Evolutionary conservation across 2,329 filamentous ascomycete genomes (phyloP).

Genomic region (Clarireedia sp.): DNA sequence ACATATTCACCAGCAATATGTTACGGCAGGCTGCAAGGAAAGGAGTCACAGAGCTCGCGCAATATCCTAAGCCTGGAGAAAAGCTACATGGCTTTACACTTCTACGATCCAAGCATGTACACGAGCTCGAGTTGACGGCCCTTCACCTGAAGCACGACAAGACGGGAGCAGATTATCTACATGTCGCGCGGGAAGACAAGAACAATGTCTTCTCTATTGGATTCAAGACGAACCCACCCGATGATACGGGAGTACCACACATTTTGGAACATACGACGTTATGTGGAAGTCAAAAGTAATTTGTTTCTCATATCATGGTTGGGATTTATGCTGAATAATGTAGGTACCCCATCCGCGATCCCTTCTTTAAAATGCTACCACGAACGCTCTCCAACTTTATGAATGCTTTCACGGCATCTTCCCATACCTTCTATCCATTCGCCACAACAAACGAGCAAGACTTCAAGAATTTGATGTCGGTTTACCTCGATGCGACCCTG

Average conservation of each 20-base stretch:
- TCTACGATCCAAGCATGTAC: constrained; percentile 80
- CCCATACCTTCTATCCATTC: constrained; percentile 97
- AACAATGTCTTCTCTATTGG: constrained; percentile 99
- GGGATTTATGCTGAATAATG: constrained; percentile 26
- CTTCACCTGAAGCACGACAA: constrained; percentile 87
- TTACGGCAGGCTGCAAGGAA: constrained; percentile 39
- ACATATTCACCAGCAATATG: constrained; percentile 32
- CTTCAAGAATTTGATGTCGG: constrained; percentile 90
- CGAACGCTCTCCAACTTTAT: constrained; percentile 98
- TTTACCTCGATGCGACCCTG: constrained; percentile 91
- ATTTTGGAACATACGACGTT: constrained; percentile 96
- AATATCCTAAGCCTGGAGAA: constrained; percentile 71
- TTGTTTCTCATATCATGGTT: constrained; percentile 5
- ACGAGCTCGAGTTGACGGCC: constrained; percentile 87
- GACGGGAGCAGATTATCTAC: constrained; percentile 91
- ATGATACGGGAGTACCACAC: constrained; percentile 92
- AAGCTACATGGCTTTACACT: constrained; percentile 91
- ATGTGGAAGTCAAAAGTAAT: constrained; percentile 86
- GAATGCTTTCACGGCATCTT: constrained; percentile 95
- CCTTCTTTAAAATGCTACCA: constrained; percentile 99
- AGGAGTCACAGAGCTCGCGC: constrained; percentile 68
- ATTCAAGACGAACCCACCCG: constrained; percentile 97
- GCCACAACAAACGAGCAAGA: constrained; percentile 94
- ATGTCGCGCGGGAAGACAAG: constrained; percentile 88
- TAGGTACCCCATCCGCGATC: constrained; percentile 93